Conservation (phyloP, 2,329 filamentous ascomycete genomes). For the Aspergillus proliferans region DNA sequence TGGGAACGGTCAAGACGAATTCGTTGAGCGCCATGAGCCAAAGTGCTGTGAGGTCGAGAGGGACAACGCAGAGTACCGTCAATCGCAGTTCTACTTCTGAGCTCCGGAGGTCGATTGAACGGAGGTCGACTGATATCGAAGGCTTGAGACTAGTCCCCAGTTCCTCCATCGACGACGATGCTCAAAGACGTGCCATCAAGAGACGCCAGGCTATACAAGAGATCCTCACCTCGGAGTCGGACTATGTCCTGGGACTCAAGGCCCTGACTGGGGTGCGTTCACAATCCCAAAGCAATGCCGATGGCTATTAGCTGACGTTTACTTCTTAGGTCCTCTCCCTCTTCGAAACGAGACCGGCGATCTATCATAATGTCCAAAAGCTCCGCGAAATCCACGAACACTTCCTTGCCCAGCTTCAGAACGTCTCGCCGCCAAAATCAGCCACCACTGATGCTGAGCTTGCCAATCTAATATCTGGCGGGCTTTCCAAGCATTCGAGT, state of each 20-base stretch:
- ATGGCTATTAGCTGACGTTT: conserved; percentile 25
- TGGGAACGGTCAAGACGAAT: conserved; percentile 74
- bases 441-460: conserved; percentile 9
- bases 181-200: conserved; percentile 65
- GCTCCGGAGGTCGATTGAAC: conserved; percentile 51
- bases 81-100: conserved; percentile 53
- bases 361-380: conserved; percentile 71
- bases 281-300: background rate
- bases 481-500: conserved; percentile 42
- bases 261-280: conserved; percentile 72
- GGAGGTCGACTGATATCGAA: conserved; percentile 58
- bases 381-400: conserved; percentile 80
- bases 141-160: conserved; percentile 43
- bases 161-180: conserved; percentile 57
- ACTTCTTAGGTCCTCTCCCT: conserved; percentile 62
- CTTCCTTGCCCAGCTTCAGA: conserved; percentile 68
- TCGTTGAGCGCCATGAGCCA: conserved; percentile 69
- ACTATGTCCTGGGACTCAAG: conserved; percentile 80
- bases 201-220: conserved; percentile 78
- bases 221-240: conserved; percentile 76
- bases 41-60: conserved; percentile 59
- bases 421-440: conserved; percentile 51
- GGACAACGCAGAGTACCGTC: conserved; percentile 55
- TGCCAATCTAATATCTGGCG: conserved; percentile 17
- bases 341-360: conserved; percentile 65